Evolutionary conservation across 2,329 filamentous ascomycete genomes (phyloP).

Genomic region (Monosporascus sp.): DNA sequence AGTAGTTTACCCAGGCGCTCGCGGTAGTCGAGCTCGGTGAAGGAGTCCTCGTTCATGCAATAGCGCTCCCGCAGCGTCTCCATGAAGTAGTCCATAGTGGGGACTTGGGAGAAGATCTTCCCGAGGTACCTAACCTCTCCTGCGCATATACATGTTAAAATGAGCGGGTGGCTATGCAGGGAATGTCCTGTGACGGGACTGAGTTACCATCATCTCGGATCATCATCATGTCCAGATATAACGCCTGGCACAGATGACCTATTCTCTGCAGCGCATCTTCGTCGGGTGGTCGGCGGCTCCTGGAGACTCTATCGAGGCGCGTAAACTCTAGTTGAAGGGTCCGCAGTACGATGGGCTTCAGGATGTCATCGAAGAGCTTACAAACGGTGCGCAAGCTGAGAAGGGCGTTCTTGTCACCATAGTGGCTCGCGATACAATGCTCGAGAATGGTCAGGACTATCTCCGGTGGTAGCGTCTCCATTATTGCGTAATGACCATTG

Average conservation of each 20-base stretch:
- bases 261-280: slow-evolving; percentile 39
- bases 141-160: slow-evolving; percentile 15
- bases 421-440: slow-evolving; percentile 32
- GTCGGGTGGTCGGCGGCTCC: slow-evolving; percentile 27
- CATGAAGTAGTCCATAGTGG: slow-evolving; percentile 41
- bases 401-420: slow-evolving; percentile 39
- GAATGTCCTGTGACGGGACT: too few species aligned
- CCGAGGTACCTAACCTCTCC: slow-evolving; percentile 45
- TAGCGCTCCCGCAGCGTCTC: slow-evolving; percentile 38
- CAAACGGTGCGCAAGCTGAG: slow-evolving; percentile 44
- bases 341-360: slow-evolving; percentile 40
- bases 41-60: slow-evolving; percentile 43
- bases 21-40: slow-evolving; percentile 45
- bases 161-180: background rate
- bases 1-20: slow-evolving; percentile 36
- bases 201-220: slow-evolving; percentile 45
- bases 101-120: slow-evolving; percentile 40
- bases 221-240: slow-evolving; percentile 49
- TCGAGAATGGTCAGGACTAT: slow-evolving; percentile 42
- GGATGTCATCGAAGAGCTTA: slow-evolving; percentile 40
- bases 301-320: slow-evolving; percentile 34
- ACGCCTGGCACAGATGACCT: slow-evolving; percentile 41
- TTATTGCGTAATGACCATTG: slow-evolving; percentile 11
- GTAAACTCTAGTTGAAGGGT: slow-evolving; percentile 48
- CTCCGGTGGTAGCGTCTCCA: slow-evolving; percentile 45